Conservation (phyloP, 495 filamentous ascomycete species). For the Aspergillus steynii region DNA sequence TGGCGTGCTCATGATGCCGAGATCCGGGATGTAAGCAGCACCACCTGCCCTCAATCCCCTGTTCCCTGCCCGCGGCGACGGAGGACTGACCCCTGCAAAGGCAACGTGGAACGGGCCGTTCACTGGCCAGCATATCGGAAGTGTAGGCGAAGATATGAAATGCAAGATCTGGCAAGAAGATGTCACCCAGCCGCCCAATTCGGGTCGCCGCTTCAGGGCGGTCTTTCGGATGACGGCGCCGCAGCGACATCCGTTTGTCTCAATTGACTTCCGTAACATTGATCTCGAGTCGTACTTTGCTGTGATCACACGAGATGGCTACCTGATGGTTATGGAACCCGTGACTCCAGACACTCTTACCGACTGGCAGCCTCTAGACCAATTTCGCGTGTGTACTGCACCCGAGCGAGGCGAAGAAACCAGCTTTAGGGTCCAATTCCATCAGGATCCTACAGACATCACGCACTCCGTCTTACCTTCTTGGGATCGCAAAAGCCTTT, state of each 20-base stretch:
- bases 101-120: slow-evolving; percentile 77
- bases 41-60: slow-evolving; percentile 1
- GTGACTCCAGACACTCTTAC: slow-evolving; percentile 78
- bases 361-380: slow-evolving; percentile 73
- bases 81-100: slow-evolving; percentile 40
- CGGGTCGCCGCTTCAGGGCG: slow-evolving; percentile 74
- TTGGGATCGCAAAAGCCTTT: slow-evolving; percentile 69
- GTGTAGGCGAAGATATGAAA: slow-evolving; percentile 80
- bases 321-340: slow-evolving; percentile 80
- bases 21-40: slow-evolving; percentile 72
- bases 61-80: neutral
- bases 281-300: slow-evolving; percentile 78
- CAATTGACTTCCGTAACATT: slow-evolving; percentile 76
- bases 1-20: slow-evolving; percentile 93
- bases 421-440: slow-evolving; percentile 80
- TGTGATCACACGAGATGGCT: slow-evolving; percentile 76
- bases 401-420: slow-evolving; percentile 77
- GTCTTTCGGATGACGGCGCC: slow-evolving; percentile 57
- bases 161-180: slow-evolving; percentile 92
- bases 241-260: slow-evolving; percentile 66
- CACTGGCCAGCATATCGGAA: slow-evolving; percentile 62
- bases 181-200: slow-evolving; percentile 65
- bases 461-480: slow-evolving; percentile 75
- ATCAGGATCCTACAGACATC: slow-evolving; percentile 77
- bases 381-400: slow-evolving; percentile 61